phyloP scores from a whole-genome alignment of 805 yeast species.

The Myxozyma udenii region DNA sequence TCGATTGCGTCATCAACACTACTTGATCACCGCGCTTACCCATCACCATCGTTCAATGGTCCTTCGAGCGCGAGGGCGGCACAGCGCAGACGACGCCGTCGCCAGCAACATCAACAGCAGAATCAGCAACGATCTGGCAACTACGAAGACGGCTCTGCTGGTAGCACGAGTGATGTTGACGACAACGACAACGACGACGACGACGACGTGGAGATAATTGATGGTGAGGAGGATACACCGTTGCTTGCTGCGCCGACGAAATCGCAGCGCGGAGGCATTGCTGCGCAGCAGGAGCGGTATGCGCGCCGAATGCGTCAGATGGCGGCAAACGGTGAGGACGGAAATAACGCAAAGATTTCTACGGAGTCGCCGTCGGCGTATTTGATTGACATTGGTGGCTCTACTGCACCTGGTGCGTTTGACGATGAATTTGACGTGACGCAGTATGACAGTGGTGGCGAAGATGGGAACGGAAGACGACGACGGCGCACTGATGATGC shows the following conservation, averaged over 20 bases:
- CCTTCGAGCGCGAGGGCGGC: neutral
- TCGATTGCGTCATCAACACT: slow-evolving; percentile 20
- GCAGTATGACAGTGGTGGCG: neutral
- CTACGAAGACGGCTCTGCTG: neutral
- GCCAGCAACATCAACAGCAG: slow-evolving; percentile 3
- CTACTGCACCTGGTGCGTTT: neutral
- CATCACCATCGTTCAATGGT: neutral
- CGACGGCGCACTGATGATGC: slow-evolving; percentile 1
- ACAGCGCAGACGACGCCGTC: neutral
- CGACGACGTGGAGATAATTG: neutral
- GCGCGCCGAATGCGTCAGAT: neutral
- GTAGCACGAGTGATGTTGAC: slow-evolving; percentile 1
- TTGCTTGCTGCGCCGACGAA: neutral
- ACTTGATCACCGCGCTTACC: slow-evolving; percentile 21
- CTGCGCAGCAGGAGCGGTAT: neutral
- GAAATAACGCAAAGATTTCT: too few relatives aligned
- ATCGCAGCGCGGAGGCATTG: neutral
- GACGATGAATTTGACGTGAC: neutral
- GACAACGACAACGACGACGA: slow-evolving; percentile 6
- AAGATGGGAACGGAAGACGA: neutral
- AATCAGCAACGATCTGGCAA: neutral
- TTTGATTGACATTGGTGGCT: neutral
- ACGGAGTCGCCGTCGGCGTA: neutral
- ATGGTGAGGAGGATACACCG: neutral
- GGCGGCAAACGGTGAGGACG: neutral